Base-by-base conservation (phyloP, 2,329 filamentous ascomycete genomes). In the Ophiocordyceps camponoti-rufipedis region DNA sequence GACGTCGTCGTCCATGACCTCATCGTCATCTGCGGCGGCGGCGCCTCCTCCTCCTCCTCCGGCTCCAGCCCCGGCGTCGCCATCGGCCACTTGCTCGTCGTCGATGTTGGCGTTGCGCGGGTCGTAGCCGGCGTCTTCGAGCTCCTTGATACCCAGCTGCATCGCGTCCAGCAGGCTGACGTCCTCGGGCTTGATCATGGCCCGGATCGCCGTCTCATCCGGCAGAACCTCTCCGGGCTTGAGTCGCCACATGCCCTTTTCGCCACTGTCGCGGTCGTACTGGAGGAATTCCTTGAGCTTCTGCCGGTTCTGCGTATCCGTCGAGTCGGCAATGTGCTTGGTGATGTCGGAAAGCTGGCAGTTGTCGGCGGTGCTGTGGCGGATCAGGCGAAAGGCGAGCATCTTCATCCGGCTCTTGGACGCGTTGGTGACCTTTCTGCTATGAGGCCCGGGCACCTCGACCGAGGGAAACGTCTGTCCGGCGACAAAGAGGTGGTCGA, bases 391-490 rank as follows among this genome's bases (percentile, higher is more conserved):
- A 60, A 86, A 95, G 0, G 87, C 84, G 38, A 98, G 79, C 81
- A 95, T 95, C 67, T 91, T 94, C 62, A 98, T 80, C 33, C 91
- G 79, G 62, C 91, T 94, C 68, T 98, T 98, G 33, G 85, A 82
- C n/a, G 89, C 87, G 47, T 93, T 94, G 0, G 91, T 98, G 29
- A 96, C 89, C 61, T 91, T 94, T 49, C 91, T 75, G 35, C 87
- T 93, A 59, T 96, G 88, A 3, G 88, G 89, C 0, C 88, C 88
- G 3, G 91, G 91, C 5, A 98, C 83, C 55, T 96, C 88, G 29
- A 89, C 78, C 0, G 85, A 86, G 1, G 91, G 91, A 56, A 96
- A 87, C 46, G 89, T 82, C 59, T 98, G 91, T 7, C 91, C 91
- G 23, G 94, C 91, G 16, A 86, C 81, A 56, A 84, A 89, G 6